phyloP scores from a whole-genome alignment of 148 eudicot genomes.

The Silene uniflora region DNA sequence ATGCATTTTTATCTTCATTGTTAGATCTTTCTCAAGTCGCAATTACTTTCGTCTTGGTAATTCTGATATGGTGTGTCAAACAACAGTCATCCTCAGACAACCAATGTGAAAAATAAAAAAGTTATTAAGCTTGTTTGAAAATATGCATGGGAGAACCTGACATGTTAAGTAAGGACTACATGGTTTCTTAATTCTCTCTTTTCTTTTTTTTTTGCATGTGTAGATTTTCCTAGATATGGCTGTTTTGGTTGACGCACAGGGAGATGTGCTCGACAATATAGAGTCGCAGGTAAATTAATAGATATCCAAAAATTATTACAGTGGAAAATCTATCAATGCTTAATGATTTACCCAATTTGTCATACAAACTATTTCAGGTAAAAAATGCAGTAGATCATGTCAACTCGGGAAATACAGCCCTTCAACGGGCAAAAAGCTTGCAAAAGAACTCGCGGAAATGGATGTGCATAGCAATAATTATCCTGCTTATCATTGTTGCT shows the following conservation, averaged over 20 bases:
- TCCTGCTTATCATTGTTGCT: constrained; percentile 56
- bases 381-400: constrained; percentile 83
- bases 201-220: constrained; percentile 21
- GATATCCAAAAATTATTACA: neutral
- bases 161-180: neutral
- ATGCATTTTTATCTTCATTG: no score
- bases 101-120: no score
- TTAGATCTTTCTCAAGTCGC: no score
- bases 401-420: constrained; percentile 68
- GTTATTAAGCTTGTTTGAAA: neutral
- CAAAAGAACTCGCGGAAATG: constrained; percentile 81
- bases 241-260: constrained; percentile 88
- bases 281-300: constrained; percentile 68
- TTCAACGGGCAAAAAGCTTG: constrained; percentile 61
- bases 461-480: constrained; percentile 75
- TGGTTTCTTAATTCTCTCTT: neutral
- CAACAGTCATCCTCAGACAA: no score
- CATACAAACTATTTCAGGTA: constrained; percentile 34
- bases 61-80: no score
- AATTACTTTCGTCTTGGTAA: no score
- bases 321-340: neutral
- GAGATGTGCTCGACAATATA: constrained; percentile 89
- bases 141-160: neutral
- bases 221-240: constrained; percentile 96
- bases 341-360: neutral